Base-by-base conservation (phyloP, 805 yeast species). In the Priceomyces castillae region DNA sequence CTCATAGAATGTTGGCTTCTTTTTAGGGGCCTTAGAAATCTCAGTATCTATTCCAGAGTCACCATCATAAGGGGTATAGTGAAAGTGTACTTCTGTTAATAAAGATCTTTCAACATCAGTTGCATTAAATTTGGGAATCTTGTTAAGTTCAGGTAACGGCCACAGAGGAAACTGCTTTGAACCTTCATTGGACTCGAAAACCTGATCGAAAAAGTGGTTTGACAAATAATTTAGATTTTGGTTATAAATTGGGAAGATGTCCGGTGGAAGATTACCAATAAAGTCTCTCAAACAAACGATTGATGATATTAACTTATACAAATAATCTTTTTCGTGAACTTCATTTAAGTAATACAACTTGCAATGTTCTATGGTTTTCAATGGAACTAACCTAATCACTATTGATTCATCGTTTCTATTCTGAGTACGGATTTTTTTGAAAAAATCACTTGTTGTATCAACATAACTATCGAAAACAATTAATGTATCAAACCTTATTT, bases 351-450 rank as follows among this genome's bases (percentile, higher is more conserved):
- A 81, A 76, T 53, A 74, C 67, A 45, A 76, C 56, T 48, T 80
- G 48, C 89, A 82, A 59, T 92, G 98, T 53, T 92, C 97, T 19
- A 88, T 80, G 2, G 95, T 83, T 54, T 87, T 83, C 45, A 83
- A 77, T 1, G 96, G 84, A 2, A 88, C 80, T 18, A 92, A 67
- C 30, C 92, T 67, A 19, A 92, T 56, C 3, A 87, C 66, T 7
- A 88, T 84, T 0, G 85, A 76, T 7, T 54, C 58, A 3, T 45
- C 50, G 22, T 53, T 40, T 17, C 59, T 49, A 44, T 69, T 60
- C 44, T 71, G 75, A 10, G 41, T 30, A 33, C 71, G 47, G 12
- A 68, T 34, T 16, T 42, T 34, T 6, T 47, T 30, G 35, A 68
- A 51, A 56, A 71, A 64, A 38, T 62, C 54, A 50, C 60, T 46